Evolutionary conservation across 331 rosid genomes (phyloP), one percentile per base, ranked within the genome.

Genomic region (Malus hybrid): DNA sequence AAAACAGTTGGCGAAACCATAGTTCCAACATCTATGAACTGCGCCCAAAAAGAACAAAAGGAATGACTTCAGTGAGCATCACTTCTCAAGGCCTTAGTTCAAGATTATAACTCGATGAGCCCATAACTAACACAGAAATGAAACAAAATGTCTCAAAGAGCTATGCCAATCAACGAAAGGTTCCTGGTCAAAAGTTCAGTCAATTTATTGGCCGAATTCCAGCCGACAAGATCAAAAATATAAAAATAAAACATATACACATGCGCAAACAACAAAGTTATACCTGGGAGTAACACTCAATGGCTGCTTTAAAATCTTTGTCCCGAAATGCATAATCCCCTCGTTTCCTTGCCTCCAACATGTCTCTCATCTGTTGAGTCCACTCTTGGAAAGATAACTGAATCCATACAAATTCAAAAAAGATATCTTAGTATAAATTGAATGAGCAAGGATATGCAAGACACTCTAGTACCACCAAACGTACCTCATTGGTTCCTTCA

Each of bases 301-400:
- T 87, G 71, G 99, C 99, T 67, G 91, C 80, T 76, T 84, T 92
- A 54, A 92, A 92, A 70, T 94, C 97, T 73, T 89, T 92, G 85
- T 92, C 96, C 67, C 97, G 96, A 77, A 94, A 94, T 42, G 99
- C 99, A 60, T 46, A 84, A 81, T 94, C 97, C 59, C 99, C 99
- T 7, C 97, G 96, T 83, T 90, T 94, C 83, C 99, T 90, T 39
- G 99, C 97, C 79, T 94, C 99, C 77, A 88, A 83, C 93, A 89
- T 92, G 78, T 94, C 97, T 85, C 96, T 86, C 97, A 90, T 94
- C 82, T 90, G 97, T 83, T 94, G 97, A 63, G 99, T 94, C 99
- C 99, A 94, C 87, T 94, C 99, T 90, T 94, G 99, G 90, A 94
- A 94, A 22, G 99, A 94, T 83, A 94, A 85, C 99, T 94, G 88